Evolutionary conservation across 768 basidiomycete species (phyloP), one percentile per base, ranked within the genome.

Genomic region (Stropharia rugosoannulata): DNA sequence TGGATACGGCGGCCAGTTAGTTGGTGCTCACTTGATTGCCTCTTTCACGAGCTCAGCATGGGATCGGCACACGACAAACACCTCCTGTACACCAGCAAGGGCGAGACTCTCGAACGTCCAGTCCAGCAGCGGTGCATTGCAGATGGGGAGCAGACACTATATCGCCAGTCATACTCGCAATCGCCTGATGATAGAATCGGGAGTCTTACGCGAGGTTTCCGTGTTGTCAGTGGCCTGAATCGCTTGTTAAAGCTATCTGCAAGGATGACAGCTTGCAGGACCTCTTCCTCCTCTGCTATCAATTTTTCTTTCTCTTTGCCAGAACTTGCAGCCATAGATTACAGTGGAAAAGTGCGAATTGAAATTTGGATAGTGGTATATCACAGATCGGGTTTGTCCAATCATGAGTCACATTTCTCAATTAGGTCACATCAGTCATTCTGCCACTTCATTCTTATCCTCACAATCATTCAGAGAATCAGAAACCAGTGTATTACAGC

Each of bases 41-140:
- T 81, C 78, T 68, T 93, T 90, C 64, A 98, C 87, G 63, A 89
- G 86, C 49, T 89, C 87, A 8, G 93, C 84, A 70, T 96, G 91
- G 48, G 93, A 95, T 57, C 92, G 84, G 68, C 95, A 95, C 63
- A 98, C 86, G 44, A 99, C 89, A 68, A 97, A 96, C 56, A 97
- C 90, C 73, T 98, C 93, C 68, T 95, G 92, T 36, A 99, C 94
- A 51, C 94, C 94, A 35, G 94, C 93, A n/a, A 97, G 78, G 27
- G 93, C 87, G 36, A 99, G 82, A 68, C 90, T 90, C 68, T 99
- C 97, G 57, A 98, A 87, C 3, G 97, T 98, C 95, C 96, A 98
- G 63, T 93, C 92, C 35, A 99, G 79, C 29, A 99, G 74, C 4
- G 95, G 89, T 0, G 90, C 89, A 71, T 98, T 98, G 73, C 95